A percentile compares a stretch with the other conserved stretches of the same genome.
Evolutionary conservation across 805 yeast species (phyloP).

Genomic region (Groenewaldozyma tartarivorans): DNA sequence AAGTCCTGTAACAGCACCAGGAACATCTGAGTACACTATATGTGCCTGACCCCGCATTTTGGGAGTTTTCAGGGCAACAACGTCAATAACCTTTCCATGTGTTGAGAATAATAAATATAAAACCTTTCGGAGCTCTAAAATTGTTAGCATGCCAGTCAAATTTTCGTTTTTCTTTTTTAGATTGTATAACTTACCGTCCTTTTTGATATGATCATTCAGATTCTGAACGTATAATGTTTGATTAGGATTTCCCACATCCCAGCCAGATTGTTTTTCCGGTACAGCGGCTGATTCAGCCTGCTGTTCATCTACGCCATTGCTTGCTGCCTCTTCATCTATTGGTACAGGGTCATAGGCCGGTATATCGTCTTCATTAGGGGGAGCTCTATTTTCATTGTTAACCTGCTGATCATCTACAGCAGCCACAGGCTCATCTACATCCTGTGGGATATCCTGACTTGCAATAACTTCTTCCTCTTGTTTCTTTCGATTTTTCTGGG

Average conservation of each 20-base stretch:
- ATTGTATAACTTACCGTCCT: conserved; percentile 18
- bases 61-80: conserved; percentile 29
- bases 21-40: conserved; percentile 25
- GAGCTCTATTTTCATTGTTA: not conserved
- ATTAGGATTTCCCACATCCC: conserved; percentile 8
- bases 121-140: conserved; percentile 23
- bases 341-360: too few relatives aligned
- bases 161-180: not conserved
- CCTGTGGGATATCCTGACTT: not conserved
- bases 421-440: not conserved
- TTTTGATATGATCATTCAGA: conserved; percentile 29
- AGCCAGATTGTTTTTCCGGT: not conserved
- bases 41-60: conserved; percentile 37
- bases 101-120: conserved; percentile 31
- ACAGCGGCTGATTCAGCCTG: not conserved
- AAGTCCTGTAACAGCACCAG: conserved; percentile 26
- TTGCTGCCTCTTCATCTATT: too few relatives aligned
- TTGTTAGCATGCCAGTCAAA: not conserved
- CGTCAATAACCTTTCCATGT: conserved; percentile 28
- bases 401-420: not conserved
- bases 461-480: not conserved
- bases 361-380: not conserved
- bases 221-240: conserved; percentile 31
- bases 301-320: not conserved
- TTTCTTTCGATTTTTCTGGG: not conserved